Conservation (phyloP, 1,139 yeast genomes). For the Yamadazyma sp. region DNA sequence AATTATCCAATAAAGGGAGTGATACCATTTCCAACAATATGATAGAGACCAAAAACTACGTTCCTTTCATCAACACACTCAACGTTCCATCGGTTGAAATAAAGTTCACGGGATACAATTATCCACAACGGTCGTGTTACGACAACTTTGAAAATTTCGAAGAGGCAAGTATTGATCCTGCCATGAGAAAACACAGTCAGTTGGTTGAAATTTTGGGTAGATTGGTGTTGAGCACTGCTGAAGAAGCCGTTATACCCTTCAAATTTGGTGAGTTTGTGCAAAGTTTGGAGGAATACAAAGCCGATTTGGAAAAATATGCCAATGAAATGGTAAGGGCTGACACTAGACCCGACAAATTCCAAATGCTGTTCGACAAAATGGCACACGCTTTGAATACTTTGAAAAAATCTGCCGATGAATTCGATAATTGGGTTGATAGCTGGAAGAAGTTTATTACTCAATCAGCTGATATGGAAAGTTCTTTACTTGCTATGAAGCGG, state of each 20-base stretch:
- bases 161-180: constrained; percentile 48
- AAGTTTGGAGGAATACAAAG: constrained; percentile 42
- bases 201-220: constrained; percentile 59
- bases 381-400: constrained; percentile 24
- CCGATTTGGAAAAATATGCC: constrained; percentile 41
- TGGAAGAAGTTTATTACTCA: constrained; percentile 50
- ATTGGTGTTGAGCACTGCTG: constrained; percentile 57
- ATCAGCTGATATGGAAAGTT: constrained; percentile 59
- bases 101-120: constrained; percentile 44
- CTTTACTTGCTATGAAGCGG: constrained; percentile 66
- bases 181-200: constrained; percentile 56
- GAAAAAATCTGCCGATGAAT: constrained; percentile 23
- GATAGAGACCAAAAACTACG: constrained; percentile 59
- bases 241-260: constrained; percentile 76
- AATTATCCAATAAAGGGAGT: constrained; percentile 24
- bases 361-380: constrained; percentile 31
- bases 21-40: constrained; percentile 38
- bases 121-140: constrained; percentile 63
- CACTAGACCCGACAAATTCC: constrained; percentile 17
- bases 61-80: constrained; percentile 62
- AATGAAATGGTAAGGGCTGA: constrained; percentile 12
- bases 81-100: constrained; percentile 74
- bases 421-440: constrained; percentile 47
- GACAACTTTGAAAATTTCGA: constrained; percentile 66
- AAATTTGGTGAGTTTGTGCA: constrained; percentile 52